phyloP scores from a whole-genome alignment of 176 grass and related monocot species.

The Triticum monococcum region DNA sequence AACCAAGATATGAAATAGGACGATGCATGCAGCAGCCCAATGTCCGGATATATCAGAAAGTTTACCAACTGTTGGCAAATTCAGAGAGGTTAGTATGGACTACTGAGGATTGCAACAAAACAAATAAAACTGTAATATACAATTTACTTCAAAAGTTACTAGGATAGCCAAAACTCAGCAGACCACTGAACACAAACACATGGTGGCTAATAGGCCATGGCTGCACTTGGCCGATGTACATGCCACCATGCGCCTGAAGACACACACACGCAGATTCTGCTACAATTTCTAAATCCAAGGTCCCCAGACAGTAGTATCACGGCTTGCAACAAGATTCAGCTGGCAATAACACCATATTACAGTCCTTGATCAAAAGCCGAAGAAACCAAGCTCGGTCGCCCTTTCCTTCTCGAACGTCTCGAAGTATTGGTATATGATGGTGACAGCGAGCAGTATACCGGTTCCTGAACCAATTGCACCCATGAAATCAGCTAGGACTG shows the following conservation, averaged over 20 bases:
- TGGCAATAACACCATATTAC: not conserved
- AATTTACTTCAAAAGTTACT: slow-evolving; percentile 18
- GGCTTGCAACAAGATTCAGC: slow-evolving; percentile 22
- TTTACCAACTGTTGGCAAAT: not conserved
- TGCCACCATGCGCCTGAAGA: slow-evolving; percentile 19
- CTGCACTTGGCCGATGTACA: not conserved
- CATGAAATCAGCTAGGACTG: slow-evolving; percentile 96
- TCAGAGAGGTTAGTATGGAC: not conserved
- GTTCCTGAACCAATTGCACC: slow-evolving; percentile 95
- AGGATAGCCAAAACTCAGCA: not conserved
- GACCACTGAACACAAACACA: not conserved
- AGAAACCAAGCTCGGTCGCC: slow-evolving; percentile 88
- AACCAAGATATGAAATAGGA: not conserved
- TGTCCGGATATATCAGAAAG: not conserved
- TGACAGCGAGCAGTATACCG: slow-evolving; percentile 88
- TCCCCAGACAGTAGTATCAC: slow-evolving; percentile 28
- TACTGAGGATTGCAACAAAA: not conserved
- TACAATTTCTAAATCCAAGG: slow-evolving; percentile 11
- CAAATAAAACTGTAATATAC: not conserved
- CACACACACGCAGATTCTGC: slow-evolving; percentile 1
- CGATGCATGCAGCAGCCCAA: too few relatives aligned
- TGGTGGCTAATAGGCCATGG: not conserved
- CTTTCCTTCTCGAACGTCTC: slow-evolving; percentile 97
- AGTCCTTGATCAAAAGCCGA: slow-evolving; percentile 63
- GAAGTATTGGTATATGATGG: slow-evolving; percentile 96